Percentiles rank a stretch among this genome's conserved stretches.
Conservation (phyloP, 768 basidiomycete species). For the Auricularia sp. region DNA sequence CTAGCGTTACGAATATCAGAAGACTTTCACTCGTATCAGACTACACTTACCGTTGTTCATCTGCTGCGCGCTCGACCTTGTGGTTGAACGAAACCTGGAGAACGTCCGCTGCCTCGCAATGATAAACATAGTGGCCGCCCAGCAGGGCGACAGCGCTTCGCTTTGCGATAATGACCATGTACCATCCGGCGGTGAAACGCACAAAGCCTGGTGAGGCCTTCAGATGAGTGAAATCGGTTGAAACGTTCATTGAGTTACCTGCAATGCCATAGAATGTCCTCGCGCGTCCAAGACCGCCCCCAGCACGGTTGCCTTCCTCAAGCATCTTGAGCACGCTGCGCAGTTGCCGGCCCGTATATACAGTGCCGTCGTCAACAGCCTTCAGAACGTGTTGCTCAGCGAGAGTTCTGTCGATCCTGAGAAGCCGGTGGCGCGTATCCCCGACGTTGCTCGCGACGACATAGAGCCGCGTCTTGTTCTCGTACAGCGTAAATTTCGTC, state of each 20-base stretch:
- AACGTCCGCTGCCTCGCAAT: constrained; percentile 86
- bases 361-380: constrained; percentile 78
- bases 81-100: constrained; percentile 67
- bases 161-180: constrained; percentile 84
- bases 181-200: constrained; percentile 91
- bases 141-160: constrained; percentile 86
- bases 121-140: constrained; percentile 93
- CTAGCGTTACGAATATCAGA: too few relatives aligned
- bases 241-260: constrained; percentile 31
- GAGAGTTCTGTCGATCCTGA: constrained; percentile 81
- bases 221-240: too few relatives aligned
- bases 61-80: constrained; percentile 77
- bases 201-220: constrained; percentile 60
- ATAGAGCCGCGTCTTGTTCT: constrained; percentile 84
- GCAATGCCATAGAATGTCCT: constrained; percentile 76
- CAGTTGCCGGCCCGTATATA: constrained; percentile 86
- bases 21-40: too few relatives aligned
- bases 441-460: constrained; percentile 85
- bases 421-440: constrained; percentile 79
- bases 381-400: constrained; percentile 53
- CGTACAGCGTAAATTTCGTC: constrained; percentile 90
- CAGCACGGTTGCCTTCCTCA: constrained; percentile 84
- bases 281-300: constrained; percentile 76
- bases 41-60: constrained; percentile 52
- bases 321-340: constrained; percentile 87